These are phyloP conservation scores for Saccharomyces hybrid DNA, from an alignment of 1,139 yeast species.

Conservation along the genomic window DNA sequence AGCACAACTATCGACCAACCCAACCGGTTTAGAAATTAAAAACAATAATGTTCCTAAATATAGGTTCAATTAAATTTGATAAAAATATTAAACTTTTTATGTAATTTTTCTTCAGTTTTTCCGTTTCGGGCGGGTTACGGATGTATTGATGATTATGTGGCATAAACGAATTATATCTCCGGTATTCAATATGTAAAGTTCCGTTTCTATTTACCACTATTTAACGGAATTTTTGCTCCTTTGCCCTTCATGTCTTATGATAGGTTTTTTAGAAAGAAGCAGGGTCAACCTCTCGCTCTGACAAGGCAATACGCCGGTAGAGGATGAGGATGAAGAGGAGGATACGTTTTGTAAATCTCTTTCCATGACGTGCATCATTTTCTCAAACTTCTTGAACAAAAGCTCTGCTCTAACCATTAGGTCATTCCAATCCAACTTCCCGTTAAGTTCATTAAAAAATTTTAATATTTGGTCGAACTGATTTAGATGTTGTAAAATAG, in stretches of 20 bases:
- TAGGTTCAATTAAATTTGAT: background rate
- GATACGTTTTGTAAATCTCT: constrained; percentile 5
- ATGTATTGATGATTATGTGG: background rate
- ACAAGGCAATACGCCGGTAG: constrained; percentile 9
- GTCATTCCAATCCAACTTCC: constrained; percentile 65
- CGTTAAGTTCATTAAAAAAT: constrained; percentile 84
- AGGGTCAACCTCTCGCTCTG: constrained; percentile 50
- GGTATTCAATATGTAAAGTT: background rate
- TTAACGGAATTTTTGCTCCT: constrained; percentile 23
- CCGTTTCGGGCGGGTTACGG: background rate
- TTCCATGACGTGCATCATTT: constrained; percentile 63
- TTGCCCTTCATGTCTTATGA: constrained; percentile 58
- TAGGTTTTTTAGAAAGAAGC: constrained; percentile 49
- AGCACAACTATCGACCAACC: background rate
- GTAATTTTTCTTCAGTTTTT: background rate
- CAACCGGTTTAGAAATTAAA: background rate
- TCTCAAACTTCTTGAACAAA: constrained; percentile 67
- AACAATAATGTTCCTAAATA: background rate
- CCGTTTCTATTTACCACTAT: constrained; percentile 4
- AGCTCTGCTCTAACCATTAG: constrained; percentile 74
- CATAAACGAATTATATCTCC: background rate
- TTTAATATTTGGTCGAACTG: constrained; percentile 87
- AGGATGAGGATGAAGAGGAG: constrained; percentile 2
- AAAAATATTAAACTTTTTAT: background rate
- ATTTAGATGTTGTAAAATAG: constrained; percentile 61